Conservation (phyloP, 2,329 filamentous ascomycete species). For the Trichoderma aggressivum region DNA sequence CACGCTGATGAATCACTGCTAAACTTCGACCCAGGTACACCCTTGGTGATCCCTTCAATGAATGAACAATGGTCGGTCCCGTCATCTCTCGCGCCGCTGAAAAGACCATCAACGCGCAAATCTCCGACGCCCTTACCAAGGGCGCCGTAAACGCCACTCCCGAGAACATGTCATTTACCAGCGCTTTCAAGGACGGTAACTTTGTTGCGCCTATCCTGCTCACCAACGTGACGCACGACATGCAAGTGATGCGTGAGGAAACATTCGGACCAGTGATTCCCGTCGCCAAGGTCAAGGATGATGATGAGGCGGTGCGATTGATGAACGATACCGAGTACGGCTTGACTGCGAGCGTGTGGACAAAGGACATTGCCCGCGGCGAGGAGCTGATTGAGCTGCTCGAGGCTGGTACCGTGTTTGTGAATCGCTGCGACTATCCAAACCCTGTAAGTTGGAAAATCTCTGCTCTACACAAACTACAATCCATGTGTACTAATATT, state of each 20-base stretch:
- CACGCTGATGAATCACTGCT: neutral
- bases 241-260: neutral
- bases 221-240: neutral
- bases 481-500: neutral
- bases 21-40: neutral
- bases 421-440: neutral
- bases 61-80: neutral
- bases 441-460: neutral
- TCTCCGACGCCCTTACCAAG: neutral
- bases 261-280: neutral
- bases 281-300: neutral
- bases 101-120: neutral
- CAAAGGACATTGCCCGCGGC: neutral
- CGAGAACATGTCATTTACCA: neutral
- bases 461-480: neutral
- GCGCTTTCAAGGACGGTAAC: neutral
- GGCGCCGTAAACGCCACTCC: neutral
- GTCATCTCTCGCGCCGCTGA: neutral
- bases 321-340: neutral
- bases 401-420: neutral
- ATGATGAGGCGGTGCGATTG: neutral
- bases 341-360: neutral
- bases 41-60: neutral
- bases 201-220: neutral
- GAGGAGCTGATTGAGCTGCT: neutral